Base-by-base conservation (phyloP, 108 stramenopile species). In the Mediolabrus comicus region DNA sequence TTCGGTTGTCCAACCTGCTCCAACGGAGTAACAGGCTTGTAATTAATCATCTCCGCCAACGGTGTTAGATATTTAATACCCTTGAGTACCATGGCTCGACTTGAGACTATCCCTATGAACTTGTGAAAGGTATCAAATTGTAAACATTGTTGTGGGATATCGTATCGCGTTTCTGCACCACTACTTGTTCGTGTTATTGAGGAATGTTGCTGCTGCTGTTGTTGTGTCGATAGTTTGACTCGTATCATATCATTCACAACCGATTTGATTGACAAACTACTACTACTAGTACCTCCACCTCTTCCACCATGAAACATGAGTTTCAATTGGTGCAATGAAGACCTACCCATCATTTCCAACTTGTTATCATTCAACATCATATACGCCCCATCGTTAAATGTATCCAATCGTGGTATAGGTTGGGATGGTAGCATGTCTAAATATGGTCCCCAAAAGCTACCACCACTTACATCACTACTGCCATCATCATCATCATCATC, bases 21-120 rank as follows among this genome's bases (percentile, higher is more conserved):
- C 41, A 3, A 9, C 16, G 16, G 16, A 43, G 41, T 17, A 43
- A 43, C 41, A 3, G 84, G 85, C 25, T 62, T 39, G 74, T 95
- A 87, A 79, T 97, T 97, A 24, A 89, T 74, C 84, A 95, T 87
- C 33, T 95, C 93, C 12, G 92, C 92, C 58, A 95, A 43, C 9
- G 96, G 96, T 22, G 84, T 72, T 26, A 97, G 33, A 46, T 82
- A 67, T 74, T 87, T 89, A 24, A 43, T 59, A 24, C 90, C 91
- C 7, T 62, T 35, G 10, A 96, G 83, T 2, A 88, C 74, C 83
- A 94, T 87, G 27, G 91, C 90, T 14, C 91, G 79, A 41, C 84
- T 85, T 17, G 72, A 59, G 7, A 86, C 71, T 25, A 94, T 79
- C 33, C 82, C 80, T 12, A 84, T 62, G 61, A 80, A 86, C 59